phyloP scores from a whole-genome alignment of 2,329 filamentous ascomycete genomes.

The Botryotinia convoluta region DNA sequence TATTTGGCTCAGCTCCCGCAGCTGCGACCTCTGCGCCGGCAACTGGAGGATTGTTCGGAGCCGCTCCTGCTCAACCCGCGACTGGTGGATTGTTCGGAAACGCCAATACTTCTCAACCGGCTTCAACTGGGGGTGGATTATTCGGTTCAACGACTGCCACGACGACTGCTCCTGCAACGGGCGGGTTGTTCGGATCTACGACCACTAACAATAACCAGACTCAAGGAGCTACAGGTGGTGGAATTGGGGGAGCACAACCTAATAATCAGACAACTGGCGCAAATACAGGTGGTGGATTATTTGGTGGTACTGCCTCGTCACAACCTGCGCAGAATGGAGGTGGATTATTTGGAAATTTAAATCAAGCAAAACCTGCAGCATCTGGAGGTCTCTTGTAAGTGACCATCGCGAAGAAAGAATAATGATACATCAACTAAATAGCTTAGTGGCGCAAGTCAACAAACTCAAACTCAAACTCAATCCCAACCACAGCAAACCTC shows the following conservation, averaged over 20 bases:
- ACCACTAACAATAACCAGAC: slow-evolving; percentile 19
- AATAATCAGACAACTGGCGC: slow-evolving; percentile 29
- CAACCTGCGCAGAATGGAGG: slow-evolving; percentile 34
- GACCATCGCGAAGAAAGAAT: neutral
- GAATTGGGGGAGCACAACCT: slow-evolving; percentile 27
- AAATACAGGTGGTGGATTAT: slow-evolving; percentile 32
- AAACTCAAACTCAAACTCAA: slow-evolving; percentile 32
- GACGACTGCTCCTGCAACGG: slow-evolving; percentile 27
- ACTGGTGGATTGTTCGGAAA: slow-evolving; percentile 37
- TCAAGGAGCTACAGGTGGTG: slow-evolving; percentile 26
- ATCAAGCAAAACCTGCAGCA: slow-evolving; percentile 34
- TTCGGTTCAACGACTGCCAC: slow-evolving; percentile 33
- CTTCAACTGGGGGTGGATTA: slow-evolving; percentile 30
- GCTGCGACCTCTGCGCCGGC: slow-evolving; percentile 22
- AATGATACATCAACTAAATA: slow-evolving; percentile 3
- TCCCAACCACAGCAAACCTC: slow-evolving; percentile 29
- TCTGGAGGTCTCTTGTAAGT: slow-evolving; percentile 36
- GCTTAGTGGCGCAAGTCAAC: slow-evolving; percentile 27
- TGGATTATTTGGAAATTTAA: slow-evolving; percentile 34
- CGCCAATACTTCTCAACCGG: slow-evolving; percentile 24
- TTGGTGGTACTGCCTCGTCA: slow-evolving; percentile 32
- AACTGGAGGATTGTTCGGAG: slow-evolving; percentile 28
- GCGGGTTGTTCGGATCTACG: slow-evolving; percentile 37
- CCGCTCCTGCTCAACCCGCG: slow-evolving; percentile 25
- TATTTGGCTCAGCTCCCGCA: slow-evolving; percentile 35